Percentiles rank a stretch among this genome's conserved stretches.
phyloP scores from a whole-genome alignment of 2,329 filamentous ascomycete genomes.

The Fusarium keratoplasticum region DNA sequence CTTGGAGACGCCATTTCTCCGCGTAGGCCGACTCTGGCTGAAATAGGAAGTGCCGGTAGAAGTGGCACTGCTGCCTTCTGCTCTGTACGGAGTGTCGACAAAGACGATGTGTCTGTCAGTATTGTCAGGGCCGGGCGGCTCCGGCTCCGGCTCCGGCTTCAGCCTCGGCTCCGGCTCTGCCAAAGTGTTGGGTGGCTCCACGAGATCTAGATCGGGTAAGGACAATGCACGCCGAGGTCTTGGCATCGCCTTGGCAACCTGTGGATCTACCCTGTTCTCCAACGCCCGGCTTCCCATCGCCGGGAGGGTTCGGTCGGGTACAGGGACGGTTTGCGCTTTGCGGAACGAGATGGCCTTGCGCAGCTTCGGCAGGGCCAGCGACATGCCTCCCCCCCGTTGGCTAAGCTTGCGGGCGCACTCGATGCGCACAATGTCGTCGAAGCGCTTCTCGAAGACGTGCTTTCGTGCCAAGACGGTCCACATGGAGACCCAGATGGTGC shows the following conservation, averaged over 20 bases:
- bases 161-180: no score
- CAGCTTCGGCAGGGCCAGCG: neutral
- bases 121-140: neutral
- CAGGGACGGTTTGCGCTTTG: neutral
- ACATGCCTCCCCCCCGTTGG: neutral
- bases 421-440: neutral
- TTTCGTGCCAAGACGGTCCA: neutral
- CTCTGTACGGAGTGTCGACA: neutral
- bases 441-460: neutral
- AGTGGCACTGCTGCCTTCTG: neutral
- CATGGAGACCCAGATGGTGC: neutral
- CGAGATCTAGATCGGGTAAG: neutral
- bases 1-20: neutral
- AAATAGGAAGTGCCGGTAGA: neutral
- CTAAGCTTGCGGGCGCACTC: neutral
- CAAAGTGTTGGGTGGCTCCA: neutral
- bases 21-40: neutral
- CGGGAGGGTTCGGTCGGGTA: neutral
- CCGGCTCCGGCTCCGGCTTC: neutral
- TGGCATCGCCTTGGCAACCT: neutral
- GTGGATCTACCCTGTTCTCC: neutral
- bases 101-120: neutral
- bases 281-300: neutral
- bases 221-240: neutral
- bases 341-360: neutral